Evolutionary conservation across 108 stramenopile genomes (phyloP), one percentile per base, ranked within the genome.

Genomic region (Hondaea fermentalgiana): DNA sequence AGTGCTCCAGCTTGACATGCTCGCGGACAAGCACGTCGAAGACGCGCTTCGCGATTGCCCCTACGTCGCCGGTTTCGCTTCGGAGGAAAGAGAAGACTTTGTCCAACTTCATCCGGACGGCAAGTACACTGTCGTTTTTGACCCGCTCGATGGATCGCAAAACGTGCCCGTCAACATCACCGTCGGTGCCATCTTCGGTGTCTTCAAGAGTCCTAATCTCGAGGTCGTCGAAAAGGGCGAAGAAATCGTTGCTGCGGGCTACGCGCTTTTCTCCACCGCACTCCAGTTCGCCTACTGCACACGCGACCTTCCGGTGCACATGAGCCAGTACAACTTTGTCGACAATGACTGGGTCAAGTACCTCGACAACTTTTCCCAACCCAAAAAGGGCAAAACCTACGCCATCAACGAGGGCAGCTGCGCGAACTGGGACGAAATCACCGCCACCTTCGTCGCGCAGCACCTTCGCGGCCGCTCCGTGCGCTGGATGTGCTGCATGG

Each of bases 161-260:
- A 99, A 99, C 93, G 98, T 99, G 93, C 98, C 98, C 91, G 98
- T 98, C 94, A 98, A 98, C 91, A 97, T 99, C 72, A 96, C 96
- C 72, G 97, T 98, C 19, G 98, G 98, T 76, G 97, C 98, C 42
- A 99, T 99, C 89, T 99, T 98, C 92, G 94, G 95, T 64, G 97
- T 99, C 8, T 99, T 96, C 90, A 95, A 97, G 87, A 95, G 94
- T 87, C 92, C 88, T 47, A 92, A 92, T 88, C 93, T 93, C 53
- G 93, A 93, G 47, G 91, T 91, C 60, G 90, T 93, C 57, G 96
- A 97, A 72, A 95, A 91, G 71, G 98, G 98, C 88, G 93, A 94
- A 10, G 95, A 97, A 72, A 97, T 97, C 90, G 93, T 97, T 57
- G 96, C 95, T 87, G 97, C 96, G 53, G 97, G 98, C 87, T 99